Conservation (phyloP, 2,329 filamentous ascomycete species). For the Podosphaera xanthii region DNA sequence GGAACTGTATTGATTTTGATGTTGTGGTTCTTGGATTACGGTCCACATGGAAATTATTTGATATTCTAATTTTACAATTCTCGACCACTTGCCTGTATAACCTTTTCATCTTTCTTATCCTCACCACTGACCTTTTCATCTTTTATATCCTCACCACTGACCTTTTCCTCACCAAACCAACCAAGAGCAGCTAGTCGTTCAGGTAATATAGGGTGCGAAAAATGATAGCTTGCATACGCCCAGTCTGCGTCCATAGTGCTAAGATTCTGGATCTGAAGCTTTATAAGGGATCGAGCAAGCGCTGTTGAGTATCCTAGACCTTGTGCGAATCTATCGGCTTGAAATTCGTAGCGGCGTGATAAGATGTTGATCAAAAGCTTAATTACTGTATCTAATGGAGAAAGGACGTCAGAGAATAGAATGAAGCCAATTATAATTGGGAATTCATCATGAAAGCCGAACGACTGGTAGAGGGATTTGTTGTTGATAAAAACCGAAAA, state of each 20-base stretch:
- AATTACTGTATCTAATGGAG: slow-evolving; percentile 81
- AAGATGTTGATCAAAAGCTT: slow-evolving; percentile 93
- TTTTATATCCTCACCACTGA: slow-evolving; percentile 17
- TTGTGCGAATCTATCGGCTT: slow-evolving; percentile 79
- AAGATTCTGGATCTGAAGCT: slow-evolving; percentile 94
- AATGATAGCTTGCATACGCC: slow-evolving; percentile 97
- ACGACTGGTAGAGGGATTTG: slow-evolving; percentile 67
- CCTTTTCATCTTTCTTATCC: slow-evolving; percentile 30
- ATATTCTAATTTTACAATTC: slow-evolving; percentile 34
- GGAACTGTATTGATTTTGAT: too few relatives aligned
- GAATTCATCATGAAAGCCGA: slow-evolving; percentile 63
- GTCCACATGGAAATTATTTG: neutral
- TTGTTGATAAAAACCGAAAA: slow-evolving; percentile 98
- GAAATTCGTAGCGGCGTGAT: slow-evolving; percentile 84
- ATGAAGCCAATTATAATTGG: slow-evolving; percentile 96
- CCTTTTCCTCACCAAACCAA: slow-evolving; percentile 49
- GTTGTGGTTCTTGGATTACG: neutral
- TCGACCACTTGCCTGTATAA: slow-evolving; percentile 49
- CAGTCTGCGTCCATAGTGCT: slow-evolving; percentile 98
- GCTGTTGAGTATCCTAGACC: slow-evolving; percentile 64
- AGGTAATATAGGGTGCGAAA: slow-evolving; percentile 87
- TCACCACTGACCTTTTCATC: slow-evolving; percentile 27
- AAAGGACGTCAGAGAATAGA: slow-evolving; percentile 88
- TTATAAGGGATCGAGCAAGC: slow-evolving; percentile 73
- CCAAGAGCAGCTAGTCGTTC: slow-evolving; percentile 80